These are phyloP conservation scores for Boletus huronensis DNA, from an alignment of 768 basidiomycete genomes.

Conservation along the genomic window DNA sequence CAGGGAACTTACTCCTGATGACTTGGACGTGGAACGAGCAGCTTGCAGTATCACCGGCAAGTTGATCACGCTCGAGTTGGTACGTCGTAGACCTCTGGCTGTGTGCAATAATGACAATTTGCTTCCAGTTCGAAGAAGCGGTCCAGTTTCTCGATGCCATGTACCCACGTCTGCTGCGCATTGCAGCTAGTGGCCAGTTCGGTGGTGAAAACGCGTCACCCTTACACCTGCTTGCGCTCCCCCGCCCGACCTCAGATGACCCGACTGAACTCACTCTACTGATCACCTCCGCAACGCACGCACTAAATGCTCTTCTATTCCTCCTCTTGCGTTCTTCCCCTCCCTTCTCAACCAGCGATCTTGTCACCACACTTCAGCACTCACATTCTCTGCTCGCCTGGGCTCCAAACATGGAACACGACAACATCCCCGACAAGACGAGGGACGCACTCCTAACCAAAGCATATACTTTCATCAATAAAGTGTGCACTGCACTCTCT, in stretches of 20 bases:
- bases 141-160: constrained; percentile 44
- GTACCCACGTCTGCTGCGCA: constrained; percentile 38
- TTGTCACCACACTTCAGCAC: constrained; percentile 32
- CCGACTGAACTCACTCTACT: constrained; percentile 47
- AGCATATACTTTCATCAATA: constrained; percentile 51
- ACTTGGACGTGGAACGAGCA: constrained; percentile 70
- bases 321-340: constrained; percentile 19
- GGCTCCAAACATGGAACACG: constrained; percentile 40
- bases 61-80: constrained; percentile 66
- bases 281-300: constrained; percentile 57
- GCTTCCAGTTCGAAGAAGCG: constrained; percentile 52
- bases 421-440: constrained; percentile 47
- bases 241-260: constrained; percentile 35
- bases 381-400: constrained; percentile 47
- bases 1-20: constrained; percentile 41
- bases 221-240: constrained; percentile 40
- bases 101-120: background rate
- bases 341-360: constrained; percentile 14
- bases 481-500: constrained; percentile 31
- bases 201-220: background rate
- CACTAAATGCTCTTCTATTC: constrained; percentile 43
- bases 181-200: background rate
- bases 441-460: constrained; percentile 57
- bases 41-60: constrained; percentile 67
- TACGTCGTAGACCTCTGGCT: constrained; percentile 35